Base-by-base conservation (phyloP, 2,329 filamentous ascomycete species). In the Nemania diffusa region DNA sequence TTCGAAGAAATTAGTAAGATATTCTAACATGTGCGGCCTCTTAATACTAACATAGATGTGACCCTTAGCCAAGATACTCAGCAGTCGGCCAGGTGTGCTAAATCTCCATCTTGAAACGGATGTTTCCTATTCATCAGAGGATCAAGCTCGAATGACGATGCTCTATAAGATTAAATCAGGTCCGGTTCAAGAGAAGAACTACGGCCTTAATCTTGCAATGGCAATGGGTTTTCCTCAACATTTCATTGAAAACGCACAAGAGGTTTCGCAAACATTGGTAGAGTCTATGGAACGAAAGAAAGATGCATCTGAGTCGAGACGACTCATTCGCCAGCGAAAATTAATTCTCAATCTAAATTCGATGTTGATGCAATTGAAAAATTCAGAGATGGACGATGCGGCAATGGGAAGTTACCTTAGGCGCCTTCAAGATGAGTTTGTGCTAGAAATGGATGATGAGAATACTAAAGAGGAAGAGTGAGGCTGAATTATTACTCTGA, bases 41-140 rank as follows among this genome's bases (percentile, higher is more conserved):
- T 40, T 22, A 3, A 24, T n/a, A 34, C 34, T 57, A 32, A 37
- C 61, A 5, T 71, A 71, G 15, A 73, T 61, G 13, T 8, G 37
- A 26, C 65, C 26, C 34, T 6, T 46, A 84, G 91, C 94, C 0
- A 86, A 85, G 2, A 92, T 95, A 40, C 84, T 97, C 67, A 84
- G 87, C 1, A 90, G 94, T 70, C 87, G 92, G 11, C 88, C 87
- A 17, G 94, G 94, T 0, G 93, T 97, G 0, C 83, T 94, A 26
- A 97, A 93, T 71, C 82, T 97, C 1, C 94, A 97, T 75, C 85
- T 98, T 1, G 86, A 88, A 0, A 92, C 94, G 0, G 86, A 94
- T 48, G 88, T 90, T 52, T 83, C 83, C 0, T 75, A 75, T 1
- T 78, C 81, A 0, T 80, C 86, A 2, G 81, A 84, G 2, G 84